Conservation (phyloP, 768 basidiomycete species). For the Crucibulum laeve region DNA sequence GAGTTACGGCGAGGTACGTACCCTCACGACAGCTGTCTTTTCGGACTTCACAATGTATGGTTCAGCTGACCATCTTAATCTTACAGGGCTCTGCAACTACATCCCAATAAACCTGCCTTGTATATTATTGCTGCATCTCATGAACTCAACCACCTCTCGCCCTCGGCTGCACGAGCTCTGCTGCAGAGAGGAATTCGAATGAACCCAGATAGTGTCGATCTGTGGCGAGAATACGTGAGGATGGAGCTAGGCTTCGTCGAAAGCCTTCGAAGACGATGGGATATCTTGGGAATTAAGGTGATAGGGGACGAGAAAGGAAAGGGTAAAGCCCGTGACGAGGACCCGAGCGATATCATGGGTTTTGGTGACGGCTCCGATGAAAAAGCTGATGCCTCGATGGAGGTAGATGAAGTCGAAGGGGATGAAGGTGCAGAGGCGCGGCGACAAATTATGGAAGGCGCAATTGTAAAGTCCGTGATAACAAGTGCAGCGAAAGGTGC, state of each 20-base stretch:
- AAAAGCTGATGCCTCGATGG: neutral
- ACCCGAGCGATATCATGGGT: slow-evolving; percentile 28
- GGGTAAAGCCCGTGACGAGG: slow-evolving; percentile 16
- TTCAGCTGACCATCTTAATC: slow-evolving; percentile 8
- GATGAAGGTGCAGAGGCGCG: slow-evolving; percentile 54
- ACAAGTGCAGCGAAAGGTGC: slow-evolving; percentile 69
- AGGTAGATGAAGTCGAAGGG: slow-evolving; percentile 39
- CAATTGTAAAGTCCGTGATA: slow-evolving; percentile 76
- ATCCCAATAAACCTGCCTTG: slow-evolving; percentile 71
- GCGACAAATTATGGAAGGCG: slow-evolving; percentile 69
- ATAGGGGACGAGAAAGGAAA: slow-evolving; percentile 13
- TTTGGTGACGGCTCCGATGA: slow-evolving; percentile 20
- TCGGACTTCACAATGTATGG: slow-evolving; percentile 1
- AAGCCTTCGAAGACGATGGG: slow-evolving; percentile 75
- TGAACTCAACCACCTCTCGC: slow-evolving; percentile 69
- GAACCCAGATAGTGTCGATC: slow-evolving; percentile 61
- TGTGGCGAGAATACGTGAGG: slow-evolving; percentile 89
- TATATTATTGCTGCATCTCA: slow-evolving; percentile 85
- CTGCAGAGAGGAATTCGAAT: slow-evolving; percentile 84
- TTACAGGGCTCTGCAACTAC: slow-evolving; percentile 77
- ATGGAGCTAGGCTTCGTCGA: slow-evolving; percentile 90
- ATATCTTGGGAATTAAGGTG: slow-evolving; percentile 61
- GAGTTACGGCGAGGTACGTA: slow-evolving; percentile 75
- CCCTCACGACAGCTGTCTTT: neutral
- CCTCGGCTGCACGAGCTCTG: slow-evolving; percentile 76